These are phyloP conservation scores for Linnemannia schmuckeri DNA, from an alignment of 192 early-diverging fungal species.

Conservation along the genomic window DNA sequence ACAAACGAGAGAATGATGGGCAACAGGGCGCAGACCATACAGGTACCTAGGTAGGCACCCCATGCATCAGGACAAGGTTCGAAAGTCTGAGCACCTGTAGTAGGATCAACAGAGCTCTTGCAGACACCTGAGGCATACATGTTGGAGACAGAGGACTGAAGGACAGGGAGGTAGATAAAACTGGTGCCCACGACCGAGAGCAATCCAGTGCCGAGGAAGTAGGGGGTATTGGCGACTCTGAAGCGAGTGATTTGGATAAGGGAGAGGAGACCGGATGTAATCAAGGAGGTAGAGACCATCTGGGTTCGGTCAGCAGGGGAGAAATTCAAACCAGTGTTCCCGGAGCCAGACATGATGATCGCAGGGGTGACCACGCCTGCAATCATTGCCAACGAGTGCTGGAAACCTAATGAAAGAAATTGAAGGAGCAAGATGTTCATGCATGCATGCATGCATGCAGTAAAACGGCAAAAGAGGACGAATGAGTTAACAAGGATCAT, in stretches of 20 bases:
- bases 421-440: background rate
- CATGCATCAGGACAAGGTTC: slow-evolving; percentile 63
- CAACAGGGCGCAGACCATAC: slow-evolving; percentile 62
- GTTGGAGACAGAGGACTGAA: slow-evolving; percentile 60
- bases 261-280: slow-evolving; percentile 65
- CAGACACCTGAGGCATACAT: slow-evolving; percentile 58
- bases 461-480: background rate
- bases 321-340: slow-evolving; percentile 36
- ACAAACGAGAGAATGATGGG: slow-evolving; percentile 61
- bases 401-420: slow-evolving; percentile 23
- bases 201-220: slow-evolving; percentile 63
- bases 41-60: slow-evolving; percentile 67
- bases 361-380: slow-evolving; percentile 52
- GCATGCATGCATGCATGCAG: background rate
- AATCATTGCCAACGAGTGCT: slow-evolving; percentile 54
- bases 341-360: slow-evolving; percentile 47
- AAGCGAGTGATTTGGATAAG: slow-evolving; percentile 70
- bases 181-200: slow-evolving; percentile 66
- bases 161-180: slow-evolving; percentile 65
- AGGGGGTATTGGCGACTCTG: slow-evolving; percentile 38
- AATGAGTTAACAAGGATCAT: background rate
- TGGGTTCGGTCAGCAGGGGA: slow-evolving; percentile 34
- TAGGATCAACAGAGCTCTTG: slow-evolving; percentile 29
- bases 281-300: slow-evolving; percentile 68
- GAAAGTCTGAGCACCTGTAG: slow-evolving; percentile 54